Conservation (phyloP, 345 rosid species). For the Carallia pectinifolia region DNA sequence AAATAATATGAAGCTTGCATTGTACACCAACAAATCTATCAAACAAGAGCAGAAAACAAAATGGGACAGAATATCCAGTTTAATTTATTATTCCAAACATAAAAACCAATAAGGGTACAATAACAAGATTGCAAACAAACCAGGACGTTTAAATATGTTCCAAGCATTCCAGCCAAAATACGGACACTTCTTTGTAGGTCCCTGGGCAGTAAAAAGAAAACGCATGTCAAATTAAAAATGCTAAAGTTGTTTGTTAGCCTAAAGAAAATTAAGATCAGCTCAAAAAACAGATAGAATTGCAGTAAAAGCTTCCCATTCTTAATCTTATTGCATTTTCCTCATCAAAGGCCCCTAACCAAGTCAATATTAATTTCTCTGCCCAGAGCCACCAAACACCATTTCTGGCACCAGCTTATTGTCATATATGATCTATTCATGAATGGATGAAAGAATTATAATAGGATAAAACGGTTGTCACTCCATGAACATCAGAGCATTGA, state of each 20-base stretch:
- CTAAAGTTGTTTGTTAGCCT: slow-evolving; percentile 10
- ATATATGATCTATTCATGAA: background rate
- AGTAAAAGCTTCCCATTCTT: background rate
- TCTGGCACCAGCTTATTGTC: background rate
- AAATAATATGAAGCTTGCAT: slow-evolving; percentile 11
- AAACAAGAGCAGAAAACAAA: slow-evolving; percentile 8
- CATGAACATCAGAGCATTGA: background rate
- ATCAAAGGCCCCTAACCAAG: background rate
- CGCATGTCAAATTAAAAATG: slow-evolving; percentile 2
- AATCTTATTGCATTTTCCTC: background rate
- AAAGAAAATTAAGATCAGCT: background rate
- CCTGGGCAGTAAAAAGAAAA: slow-evolving; percentile 37
- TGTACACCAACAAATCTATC: background rate
- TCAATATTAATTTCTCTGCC: background rate
- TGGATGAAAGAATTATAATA: background rate
- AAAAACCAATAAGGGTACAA: background rate
- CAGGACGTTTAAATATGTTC: slow-evolving; percentile 80
- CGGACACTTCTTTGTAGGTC: slow-evolving; percentile 60
- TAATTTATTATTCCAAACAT: slow-evolving; percentile 4
- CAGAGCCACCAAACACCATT: background rate
- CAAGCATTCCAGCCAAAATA: slow-evolving; percentile 86
- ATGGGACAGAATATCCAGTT: background rate
- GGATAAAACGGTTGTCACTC: background rate
- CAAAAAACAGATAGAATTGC: background rate
- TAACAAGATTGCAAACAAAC: slow-evolving; percentile 45